Base-by-base conservation (phyloP, 495 filamentous ascomycete species). In the Penicillium canescens region DNA sequence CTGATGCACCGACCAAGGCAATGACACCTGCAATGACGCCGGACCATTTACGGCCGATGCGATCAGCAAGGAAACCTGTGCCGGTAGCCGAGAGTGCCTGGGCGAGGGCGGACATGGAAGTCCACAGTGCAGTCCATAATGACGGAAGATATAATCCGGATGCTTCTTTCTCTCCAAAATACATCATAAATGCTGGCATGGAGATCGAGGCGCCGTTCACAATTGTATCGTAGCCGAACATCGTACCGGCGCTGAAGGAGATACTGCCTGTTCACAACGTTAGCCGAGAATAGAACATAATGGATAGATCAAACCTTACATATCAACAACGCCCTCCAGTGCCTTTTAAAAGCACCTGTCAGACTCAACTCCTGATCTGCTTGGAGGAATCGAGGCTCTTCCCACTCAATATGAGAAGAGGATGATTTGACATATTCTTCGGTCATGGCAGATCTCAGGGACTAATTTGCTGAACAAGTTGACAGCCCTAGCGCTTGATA, bases 111-210 rank as follows among this genome's bases (percentile, higher is more conserved):
- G 59, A 54, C 62, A 68, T 68, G 8, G 65, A 65, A 3, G 52
- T 53, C 59, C 62, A 68, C 3, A 68, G 42, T 3, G 62, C 54
- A n/a, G 65, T 68, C 65, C 65, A 68, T 13, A 65, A 54, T 2
- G 62, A 65, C 23, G 57, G 53, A 10, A 68, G 45, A 48, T 65
- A 68, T 9, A 54, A 20, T 0, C 40, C 40, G 7, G 59, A 43
- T 14, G 57, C 21, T 46, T 63, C 38, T 18, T 46, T 36, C 13
- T 54, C 55, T 5, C 62, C 65, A 34, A 63, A 68, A 24, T 65
- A 68, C 6, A 68, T 23, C 10, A 62, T 50, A 37, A 68, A 68
- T 6, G 62, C 55, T 12, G 65, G 65, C 56, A 68, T 57, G 5
- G 59, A 57, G 7, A 65, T 46, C 0, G 54, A 60, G 14, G 62